These are phyloP conservation scores for Psilocybe subaeruginosa DNA, from an alignment of 768 basidiomycete species.

Conservation along the genomic window DNA sequence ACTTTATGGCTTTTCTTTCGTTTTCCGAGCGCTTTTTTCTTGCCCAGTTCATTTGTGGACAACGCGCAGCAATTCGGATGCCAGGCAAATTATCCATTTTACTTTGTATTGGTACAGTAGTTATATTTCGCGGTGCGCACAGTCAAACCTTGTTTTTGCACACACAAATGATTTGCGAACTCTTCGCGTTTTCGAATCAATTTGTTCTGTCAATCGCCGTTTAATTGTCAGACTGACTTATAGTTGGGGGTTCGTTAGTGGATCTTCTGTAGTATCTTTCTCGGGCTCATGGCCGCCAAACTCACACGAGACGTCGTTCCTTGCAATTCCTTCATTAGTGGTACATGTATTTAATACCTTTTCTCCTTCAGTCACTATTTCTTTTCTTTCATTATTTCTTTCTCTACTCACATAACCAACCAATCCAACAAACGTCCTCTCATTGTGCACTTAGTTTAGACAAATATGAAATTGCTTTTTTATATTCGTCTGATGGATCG, in stretches of 20 bases:
- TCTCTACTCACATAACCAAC: slow-evolving; percentile 11
- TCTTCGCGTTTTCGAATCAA: slow-evolving; percentile 13
- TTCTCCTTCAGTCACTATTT: slow-evolving; percentile 8
- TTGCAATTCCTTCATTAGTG: slow-evolving; percentile 25
- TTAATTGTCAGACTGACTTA: slow-evolving; percentile 18
- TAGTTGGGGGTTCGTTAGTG: slow-evolving; percentile 12
- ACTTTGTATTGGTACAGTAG: slow-evolving; percentile 61
- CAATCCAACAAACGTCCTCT: slow-evolving; percentile 18
- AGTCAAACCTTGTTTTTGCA: slow-evolving; percentile 24
- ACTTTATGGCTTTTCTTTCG: slow-evolving; percentile 10
- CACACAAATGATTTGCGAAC: slow-evolving; percentile 14
- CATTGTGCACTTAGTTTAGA: slow-evolving; percentile 21
- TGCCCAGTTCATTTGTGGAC: slow-evolving; percentile 10
- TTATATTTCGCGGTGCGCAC: slow-evolving; percentile 32
- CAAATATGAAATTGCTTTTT: slow-evolving; percentile 14
- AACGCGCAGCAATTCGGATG: slow-evolving; percentile 9
- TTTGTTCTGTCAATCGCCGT: slow-evolving; percentile 17
- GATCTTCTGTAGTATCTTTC: slow-evolving; percentile 19
- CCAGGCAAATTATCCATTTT: slow-evolving; percentile 27
- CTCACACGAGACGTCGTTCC: slow-evolving; percentile 24
- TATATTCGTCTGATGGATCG: slow-evolving; percentile 8
- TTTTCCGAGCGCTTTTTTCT: slow-evolving; percentile 4
- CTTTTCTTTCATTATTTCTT: slow-evolving; percentile 11
- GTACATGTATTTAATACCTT: slow-evolving; percentile 30
- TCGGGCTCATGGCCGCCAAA: slow-evolving; percentile 11